Percentiles rank a stretch among this genome's conserved stretches.
Conservation (phyloP, 148 eudicot genomes). For the Vaccinium macrocarpon region DNA sequence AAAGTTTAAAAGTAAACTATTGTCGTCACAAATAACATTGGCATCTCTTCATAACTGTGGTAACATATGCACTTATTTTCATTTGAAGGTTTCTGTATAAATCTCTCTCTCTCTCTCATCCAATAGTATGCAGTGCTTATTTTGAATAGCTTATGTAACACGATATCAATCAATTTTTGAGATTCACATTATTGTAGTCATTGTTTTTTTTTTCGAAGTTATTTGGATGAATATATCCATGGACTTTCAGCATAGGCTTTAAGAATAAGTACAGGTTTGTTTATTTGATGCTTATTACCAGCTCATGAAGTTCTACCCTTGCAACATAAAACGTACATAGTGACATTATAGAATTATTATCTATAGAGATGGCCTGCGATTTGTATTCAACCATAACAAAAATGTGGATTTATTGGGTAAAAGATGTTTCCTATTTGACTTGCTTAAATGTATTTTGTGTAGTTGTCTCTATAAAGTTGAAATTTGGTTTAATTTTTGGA, state of each 20-base stretch:
- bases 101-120: neutral
- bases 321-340: neutral
- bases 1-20: too few relatives aligned
- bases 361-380: neutral
- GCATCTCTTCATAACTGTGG: neutral
- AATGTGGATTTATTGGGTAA: neutral
- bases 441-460: neutral
- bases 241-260: slow-evolving; percentile 90
- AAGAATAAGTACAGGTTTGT: slow-evolving; percentile 84
- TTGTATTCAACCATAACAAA: neutral
- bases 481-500: neutral
- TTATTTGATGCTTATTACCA: neutral
- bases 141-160: neutral
- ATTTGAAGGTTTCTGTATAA: neutral
- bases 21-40: neutral
- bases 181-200: slow-evolving; percentile 47
- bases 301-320: neutral
- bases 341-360: slow-evolving; percentile 8
- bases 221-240: slow-evolving; percentile 93
- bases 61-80: neutral
- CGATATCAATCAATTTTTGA: neutral
- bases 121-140: neutral
- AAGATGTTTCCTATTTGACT: slow-evolving; percentile 9
- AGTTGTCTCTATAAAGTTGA: neutral
- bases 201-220: slow-evolving; percentile 87